Evolutionary conservation across 192 early-diverging fungal genomes (phyloP), one percentile per base, ranked within the genome.

Genomic region (Globomyces pollinis-pini): DNA sequence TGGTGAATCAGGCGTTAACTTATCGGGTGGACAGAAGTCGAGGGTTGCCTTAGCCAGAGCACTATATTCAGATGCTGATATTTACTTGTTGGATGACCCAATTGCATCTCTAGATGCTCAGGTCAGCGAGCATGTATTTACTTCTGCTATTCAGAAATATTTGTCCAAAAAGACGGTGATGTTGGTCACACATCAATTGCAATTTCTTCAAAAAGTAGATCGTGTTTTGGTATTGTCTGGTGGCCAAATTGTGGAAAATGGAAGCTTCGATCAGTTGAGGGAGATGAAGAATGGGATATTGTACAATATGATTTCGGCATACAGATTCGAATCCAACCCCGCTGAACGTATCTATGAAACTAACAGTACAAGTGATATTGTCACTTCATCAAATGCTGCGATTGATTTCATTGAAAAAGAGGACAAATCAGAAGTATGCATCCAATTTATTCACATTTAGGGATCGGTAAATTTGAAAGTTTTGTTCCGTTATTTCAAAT

Each of bases 21-120:
- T 97, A 12, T 90, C 87, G 29, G 94, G 94, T 61, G 94, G 94
- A 13, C 94, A 97, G 51, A 93, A 91, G 65, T 83, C 85, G 26
- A 84, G 78, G 8, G 45, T 80, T 30, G 68, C 73, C 1, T 62
- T 79, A 16, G 74, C 73, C 21, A 60, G 94, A 28, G 91, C 92
- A 5, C 72, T 94, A 7, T 97, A 94, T 68, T 81, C 76, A 20
- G 62, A 73, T 11, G 42, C 30, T 20, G 61, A 63, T 24, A 67
- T 63, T 15, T 61, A 50, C 36, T 42, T 65, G 13, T 50, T 67
- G 36, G 68, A 69, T 36, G 68, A 69, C 32, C 50, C 53, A 34
- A 87, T 88, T 36, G 70, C 85, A 30, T 86, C 88, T 18, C 50
- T 77, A n/a, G 76, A 78, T 61, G 62, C 70, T 18, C 43, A 68